Base-by-base conservation (phyloP, 164 flowering plant genomes). In the Vitis riparia region DNA sequence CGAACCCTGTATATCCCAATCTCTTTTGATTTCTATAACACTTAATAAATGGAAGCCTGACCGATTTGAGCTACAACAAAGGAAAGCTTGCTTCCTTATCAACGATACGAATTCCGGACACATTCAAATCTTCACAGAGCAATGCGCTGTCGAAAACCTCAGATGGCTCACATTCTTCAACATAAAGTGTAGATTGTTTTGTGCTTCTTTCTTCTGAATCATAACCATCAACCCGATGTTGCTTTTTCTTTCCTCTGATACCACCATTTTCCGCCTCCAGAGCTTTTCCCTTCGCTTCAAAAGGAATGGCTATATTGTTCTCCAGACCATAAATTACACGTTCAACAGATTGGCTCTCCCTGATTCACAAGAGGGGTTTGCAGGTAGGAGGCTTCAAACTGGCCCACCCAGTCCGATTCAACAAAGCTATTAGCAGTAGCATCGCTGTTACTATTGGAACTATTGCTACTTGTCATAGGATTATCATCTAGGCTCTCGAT, bases 71-170 rank as follows among this genome's bases (percentile, higher is more conserved):
- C 19, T 19, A 1, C 19, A 19, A 1, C 19, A 19, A 19, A 19
- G 19, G 19, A 1, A 19, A 19, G 19, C 23, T 53, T 9, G 12
- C 55, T n/a, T 12, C 51, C 8, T 32, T 7, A 7, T 32, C 44
- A 32, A 32, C 44, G 44, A 32, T 32, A 32, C 7, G 0, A 32
- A 32, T 32, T 32, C 44, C 4, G 0, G 0, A 32, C 44, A 32
- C 44, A 32, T 32, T 32, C 3, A 7, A 32, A 32, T 32, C 65
- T 0, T n/a, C 62, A 63, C 76, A 76, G 7, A 77, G 76, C 71
- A 80, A 15, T 0, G 77, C 78, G 14, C 69, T 51, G 49, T 80
- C 83, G 19, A 74, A 77, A 74, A 77, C 10, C 10, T 77, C 73
- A 2, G 55, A 29, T 3, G n/a, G 65, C 61, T 69, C 77, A 30